Evolutionary conservation across 768 basidiomycete genomes (phyloP), one percentile per base, ranked within the genome.

Genomic region (Serendipita sp.): DNA sequence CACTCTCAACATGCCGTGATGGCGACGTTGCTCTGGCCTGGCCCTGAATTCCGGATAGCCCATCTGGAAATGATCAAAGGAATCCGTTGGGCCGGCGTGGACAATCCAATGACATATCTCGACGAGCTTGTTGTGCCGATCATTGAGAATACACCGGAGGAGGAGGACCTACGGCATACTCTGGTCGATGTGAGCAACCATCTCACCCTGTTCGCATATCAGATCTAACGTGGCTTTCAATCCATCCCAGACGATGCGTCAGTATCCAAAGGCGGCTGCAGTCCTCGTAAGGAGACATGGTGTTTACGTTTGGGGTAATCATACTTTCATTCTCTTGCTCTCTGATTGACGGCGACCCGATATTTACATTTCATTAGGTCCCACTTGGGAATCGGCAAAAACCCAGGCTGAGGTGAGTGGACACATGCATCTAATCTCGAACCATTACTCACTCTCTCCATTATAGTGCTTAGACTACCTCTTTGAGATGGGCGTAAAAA

Each of bases 11-110:
- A 92, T 71, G 90, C 84, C 42, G 91, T 94, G 43, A 88, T 93
- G 83, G 85, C 85, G 0, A 92, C 90, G 0, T 72, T 94, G 38
- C 76, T 91, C 16, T 90, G 84, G 81, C 76, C 79, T 3, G 85
- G 82, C 0, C 75, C 79, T 26, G 75, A 81, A 20, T 93, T 93
- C 67, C 78, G 77, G 64, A 88, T 93, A 66, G 89, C 87, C 9
- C 90, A 93, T 71, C 89, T 33, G 24, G 60, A 93, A 83, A 93
- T 93, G 91, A 94, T 93, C 71, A 94, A 94, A 71, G 91, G 90
- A 24, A 81, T 94, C 45, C 80, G 89, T 9, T 70, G 83, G 16
- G 86, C 81, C 3, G 90, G 91, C 11, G 83, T 78, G n/a, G 88
- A 87, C 1, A 72, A 74, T n/a, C 80, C 88, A 0, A 70, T 91